These are phyloP conservation scores for Penstemon eatonii DNA, from an alignment of 257 asterid species.

Conservation along the genomic window DNA sequence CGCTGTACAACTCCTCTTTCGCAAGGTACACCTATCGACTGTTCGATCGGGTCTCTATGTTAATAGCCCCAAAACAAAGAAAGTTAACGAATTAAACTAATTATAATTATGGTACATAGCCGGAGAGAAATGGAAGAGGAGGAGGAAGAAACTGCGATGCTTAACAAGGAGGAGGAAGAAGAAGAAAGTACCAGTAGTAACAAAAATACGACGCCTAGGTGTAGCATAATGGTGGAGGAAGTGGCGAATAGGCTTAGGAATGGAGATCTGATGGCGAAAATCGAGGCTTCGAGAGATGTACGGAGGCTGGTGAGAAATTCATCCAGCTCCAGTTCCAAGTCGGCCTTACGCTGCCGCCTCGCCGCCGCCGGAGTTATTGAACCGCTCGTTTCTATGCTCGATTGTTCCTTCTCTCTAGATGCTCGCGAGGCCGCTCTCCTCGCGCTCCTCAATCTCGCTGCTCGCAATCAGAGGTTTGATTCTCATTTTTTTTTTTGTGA, in stretches of 20 bases:
- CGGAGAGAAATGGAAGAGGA: constrained; percentile 37
- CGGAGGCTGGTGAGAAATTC: constrained; percentile 74
- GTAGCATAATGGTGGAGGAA: constrained; percentile 51
- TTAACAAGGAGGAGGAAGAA: constrained; percentile 27
- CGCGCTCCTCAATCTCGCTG: constrained; percentile 92
- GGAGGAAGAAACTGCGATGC: constrained; percentile 47
- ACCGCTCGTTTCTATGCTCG: constrained; percentile 82
- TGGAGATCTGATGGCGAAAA: constrained; percentile 58
- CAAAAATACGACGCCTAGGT: constrained; percentile 27
- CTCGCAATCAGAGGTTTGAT: constrained; percentile 63
- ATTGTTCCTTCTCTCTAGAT: constrained; percentile 42
- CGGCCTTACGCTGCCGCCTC: constrained; percentile 64
- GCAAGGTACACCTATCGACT: constrained; percentile 24
- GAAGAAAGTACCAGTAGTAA: constrained; percentile 21
- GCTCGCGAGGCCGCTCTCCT: constrained; percentile 86
- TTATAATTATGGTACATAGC: too few relatives aligned
- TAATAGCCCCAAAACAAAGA: not conserved
- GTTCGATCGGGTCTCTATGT: constrained; percentile 1
- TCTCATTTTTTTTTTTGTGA: not conserved
- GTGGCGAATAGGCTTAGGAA: constrained; percentile 58
- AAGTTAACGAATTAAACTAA: not conserved
- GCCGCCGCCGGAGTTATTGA: constrained; percentile 85
- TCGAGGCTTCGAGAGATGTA: constrained; percentile 83
- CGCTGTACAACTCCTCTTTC: constrained; percentile 33
- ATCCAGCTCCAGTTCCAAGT: constrained; percentile 54